phyloP scores from a whole-genome alignment of 2,329 filamentous ascomycete genomes.

The Cladorrhinum sp. region DNA sequence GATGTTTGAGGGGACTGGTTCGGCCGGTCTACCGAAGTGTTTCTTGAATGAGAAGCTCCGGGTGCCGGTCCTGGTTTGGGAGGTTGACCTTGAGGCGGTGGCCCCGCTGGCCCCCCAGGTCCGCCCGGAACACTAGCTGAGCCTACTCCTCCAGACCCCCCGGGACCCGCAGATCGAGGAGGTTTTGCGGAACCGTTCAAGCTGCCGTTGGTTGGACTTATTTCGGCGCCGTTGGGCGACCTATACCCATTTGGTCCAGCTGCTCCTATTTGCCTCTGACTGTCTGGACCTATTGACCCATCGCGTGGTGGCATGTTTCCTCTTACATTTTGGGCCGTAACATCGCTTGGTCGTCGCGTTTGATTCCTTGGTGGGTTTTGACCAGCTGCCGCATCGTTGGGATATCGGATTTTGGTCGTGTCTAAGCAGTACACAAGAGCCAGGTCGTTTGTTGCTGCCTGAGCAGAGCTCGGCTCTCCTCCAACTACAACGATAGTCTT shows the following conservation, averaged over 20 bases:
- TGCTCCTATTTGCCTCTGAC: slow-evolving; percentile 45
- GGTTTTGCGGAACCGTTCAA: slow-evolving; percentile 38
- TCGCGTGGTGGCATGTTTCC: slow-evolving; percentile 47
- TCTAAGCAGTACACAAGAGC: slow-evolving; percentile 89
- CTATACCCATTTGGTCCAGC: slow-evolving; percentile 42
- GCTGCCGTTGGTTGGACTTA: slow-evolving; percentile 13
- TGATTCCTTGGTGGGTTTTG: slow-evolving; percentile 25
- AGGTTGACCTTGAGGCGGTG: slow-evolving; percentile 54
- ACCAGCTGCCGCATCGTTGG: slow-evolving; percentile 62
- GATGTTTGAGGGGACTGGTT: slow-evolving; percentile 36
- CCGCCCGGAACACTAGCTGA: not conserved
- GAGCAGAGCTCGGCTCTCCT: slow-evolving; percentile 87
- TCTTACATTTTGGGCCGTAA: slow-evolving; percentile 27
- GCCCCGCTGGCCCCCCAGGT: slow-evolving; percentile 40
- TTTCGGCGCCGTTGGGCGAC: slow-evolving; percentile 40
- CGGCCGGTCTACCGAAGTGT: slow-evolving; percentile 48
- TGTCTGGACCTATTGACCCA: slow-evolving; percentile 49
- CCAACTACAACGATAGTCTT: slow-evolving; percentile 91
- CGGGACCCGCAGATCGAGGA: slow-evolving; percentile 37
- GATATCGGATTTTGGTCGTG: slow-evolving; percentile 94
- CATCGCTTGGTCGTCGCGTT: slow-evolving; percentile 34
- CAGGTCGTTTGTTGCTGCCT: slow-evolving; percentile 76
- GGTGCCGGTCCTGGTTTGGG: slow-evolving; percentile 42
- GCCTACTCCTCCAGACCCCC: slow-evolving; percentile 26
- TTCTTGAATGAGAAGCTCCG: slow-evolving; percentile 43